phyloP scores from a whole-genome alignment of 1,139 yeast species.

The Pichia cactophila region DNA sequence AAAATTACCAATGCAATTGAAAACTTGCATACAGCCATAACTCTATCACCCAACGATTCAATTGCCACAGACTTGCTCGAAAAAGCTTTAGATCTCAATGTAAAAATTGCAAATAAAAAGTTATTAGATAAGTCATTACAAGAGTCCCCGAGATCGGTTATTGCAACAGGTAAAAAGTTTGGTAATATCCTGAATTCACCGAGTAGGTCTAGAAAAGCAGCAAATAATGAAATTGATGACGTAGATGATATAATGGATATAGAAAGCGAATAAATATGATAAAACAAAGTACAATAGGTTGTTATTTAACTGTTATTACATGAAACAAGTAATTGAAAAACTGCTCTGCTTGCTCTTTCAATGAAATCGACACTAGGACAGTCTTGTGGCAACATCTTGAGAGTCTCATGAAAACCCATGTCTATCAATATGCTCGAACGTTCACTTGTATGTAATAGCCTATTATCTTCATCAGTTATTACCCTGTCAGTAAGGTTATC shows the following conservation, averaged over 20 bases:
- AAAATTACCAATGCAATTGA: slow-evolving; percentile 63
- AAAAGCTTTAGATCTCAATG: slow-evolving; percentile 71
- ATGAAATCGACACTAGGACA: slow-evolving; percentile 36
- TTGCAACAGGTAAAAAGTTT: background rate
- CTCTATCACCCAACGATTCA: slow-evolving; percentile 73
- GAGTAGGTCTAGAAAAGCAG: slow-evolving; percentile 14
- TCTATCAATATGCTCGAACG: slow-evolving; percentile 28
- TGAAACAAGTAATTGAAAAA: slow-evolving; percentile 27
- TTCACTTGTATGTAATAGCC: slow-evolving; percentile 17
- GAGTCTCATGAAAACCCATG: slow-evolving; percentile 34
- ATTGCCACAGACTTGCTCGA: slow-evolving; percentile 75
- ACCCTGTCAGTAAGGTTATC: slow-evolving; percentile 15
- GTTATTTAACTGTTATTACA: background rate
- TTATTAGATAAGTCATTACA: slow-evolving; percentile 25
- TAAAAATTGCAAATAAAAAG: slow-evolving; percentile 26
- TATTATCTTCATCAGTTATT: slow-evolving; percentile 3
- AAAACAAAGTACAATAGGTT: background rate
- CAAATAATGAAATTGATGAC: slow-evolving; percentile 48
- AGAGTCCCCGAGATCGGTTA: background rate
- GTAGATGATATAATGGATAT: slow-evolving; percentile 45
- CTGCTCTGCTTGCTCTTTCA: slow-evolving; percentile 42
- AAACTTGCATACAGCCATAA: slow-evolving; percentile 71
- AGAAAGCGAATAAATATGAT: slow-evolving; percentile 43
- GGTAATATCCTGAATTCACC: slow-evolving; percentile 3
- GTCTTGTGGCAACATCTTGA: slow-evolving; percentile 28